These are phyloP conservation scores for Cinnamomum chago DNA, from an alignment of 164 flowering plant species.

Conservation along the genomic window DNA sequence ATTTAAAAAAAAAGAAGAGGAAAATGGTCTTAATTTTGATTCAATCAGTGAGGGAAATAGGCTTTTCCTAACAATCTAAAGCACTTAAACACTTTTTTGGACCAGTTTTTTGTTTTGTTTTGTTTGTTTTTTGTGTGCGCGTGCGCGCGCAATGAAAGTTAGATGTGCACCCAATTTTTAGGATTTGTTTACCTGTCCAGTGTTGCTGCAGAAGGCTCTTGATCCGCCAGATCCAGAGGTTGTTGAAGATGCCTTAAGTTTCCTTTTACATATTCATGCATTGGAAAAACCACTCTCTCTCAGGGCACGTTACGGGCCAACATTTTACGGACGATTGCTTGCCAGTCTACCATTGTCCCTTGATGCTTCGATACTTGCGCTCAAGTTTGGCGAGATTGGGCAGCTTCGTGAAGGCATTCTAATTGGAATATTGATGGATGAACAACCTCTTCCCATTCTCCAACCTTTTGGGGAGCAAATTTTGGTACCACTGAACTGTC, in stretches of 20 bases:
- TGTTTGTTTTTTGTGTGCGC: not conserved
- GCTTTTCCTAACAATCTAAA: no score
- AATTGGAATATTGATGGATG: slow-evolving; percentile 81
- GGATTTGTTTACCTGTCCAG: slow-evolving; percentile 29
- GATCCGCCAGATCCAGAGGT: slow-evolving; percentile 81
- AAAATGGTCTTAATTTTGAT: no score
- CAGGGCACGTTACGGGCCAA: slow-evolving; percentile 84
- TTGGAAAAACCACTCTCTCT: slow-evolving; percentile 40
- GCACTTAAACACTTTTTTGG: not conserved
- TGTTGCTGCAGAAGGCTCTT: slow-evolving; percentile 75
- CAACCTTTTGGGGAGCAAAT: slow-evolving; percentile 80
- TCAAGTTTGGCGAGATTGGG: slow-evolving; percentile 80
- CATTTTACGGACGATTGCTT: slow-evolving; percentile 81
- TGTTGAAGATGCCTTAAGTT: slow-evolving; percentile 73
- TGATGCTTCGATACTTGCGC: slow-evolving; percentile 77
- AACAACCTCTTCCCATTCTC: slow-evolving; percentile 77
- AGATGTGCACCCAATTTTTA: slow-evolving; percentile 12
- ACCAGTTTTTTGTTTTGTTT: not conserved
- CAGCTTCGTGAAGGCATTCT: slow-evolving; percentile 87
- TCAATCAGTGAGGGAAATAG: no score
- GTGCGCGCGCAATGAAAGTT: not conserved
- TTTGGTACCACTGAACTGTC: slow-evolving; percentile 40
- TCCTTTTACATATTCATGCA: slow-evolving; percentile 63
- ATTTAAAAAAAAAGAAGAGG: no score
- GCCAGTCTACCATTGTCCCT: slow-evolving; percentile 76